Base-by-base conservation (phyloP, 176 grass and related monocot species). In the Carex littledalei region DNA sequence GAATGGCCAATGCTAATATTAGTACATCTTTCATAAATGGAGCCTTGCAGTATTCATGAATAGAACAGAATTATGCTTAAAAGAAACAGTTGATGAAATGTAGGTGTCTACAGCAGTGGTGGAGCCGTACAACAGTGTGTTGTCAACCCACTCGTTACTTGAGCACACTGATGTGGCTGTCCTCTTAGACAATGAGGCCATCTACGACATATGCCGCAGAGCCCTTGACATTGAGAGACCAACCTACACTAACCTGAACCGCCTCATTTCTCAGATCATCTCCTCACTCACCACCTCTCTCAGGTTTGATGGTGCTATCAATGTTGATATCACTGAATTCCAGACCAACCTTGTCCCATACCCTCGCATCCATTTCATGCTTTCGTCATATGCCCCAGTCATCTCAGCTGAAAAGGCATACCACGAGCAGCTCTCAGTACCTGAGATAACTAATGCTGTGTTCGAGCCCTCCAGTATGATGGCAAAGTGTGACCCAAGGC, bases 141-240 rank as follows among this genome's bases (percentile, higher is more conserved):
- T 88, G 26, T 88, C 87, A 52, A 88, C 87, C 81, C 87, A 88
- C 87, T 88, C 87, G 1, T 77, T 88, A 14, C 87, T 88, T 2
- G 87, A 88, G 87, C 87, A 88, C 70, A 88, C 87, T 45, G 87
- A 88, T 84, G 87, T 88, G 14, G 67, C 87, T 8, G 81, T 88
- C 5, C 87, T 88, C 53, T 65, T 88, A 31, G 87, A 88, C 49
- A 88, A 88, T 67, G 87, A 88, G 45, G 87, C 87, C 10, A 88
- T 88, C 57, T 88, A 88, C 24, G 87, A 88, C 69, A 88, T 88
- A 53, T 88, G 87, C 69, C 58, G 81, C 34, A 64, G 81, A 67
- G 58, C 81, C 15, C 81, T 83, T 52, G 81, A 83, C 81, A 83
- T 83, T 67, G 81, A 83, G 52, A 64, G 81, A 49, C 81, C 81